Evolutionary conservation across 2,329 filamentous ascomycete species (phyloP).

Genomic region (Fusarium coicis): DNA sequence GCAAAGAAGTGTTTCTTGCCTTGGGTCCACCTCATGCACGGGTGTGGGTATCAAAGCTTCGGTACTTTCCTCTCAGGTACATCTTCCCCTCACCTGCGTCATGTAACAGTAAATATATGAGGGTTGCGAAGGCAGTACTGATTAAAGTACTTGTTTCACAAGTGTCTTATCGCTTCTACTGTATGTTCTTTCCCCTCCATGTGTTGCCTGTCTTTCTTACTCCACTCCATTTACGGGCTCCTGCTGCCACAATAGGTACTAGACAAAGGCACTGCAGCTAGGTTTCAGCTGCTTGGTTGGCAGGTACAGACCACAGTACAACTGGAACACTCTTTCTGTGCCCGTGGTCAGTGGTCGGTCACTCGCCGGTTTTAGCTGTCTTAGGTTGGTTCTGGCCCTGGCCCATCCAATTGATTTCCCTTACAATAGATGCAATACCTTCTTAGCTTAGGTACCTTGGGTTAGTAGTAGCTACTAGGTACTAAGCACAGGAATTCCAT

Average conservation of each 20-base stretch:
- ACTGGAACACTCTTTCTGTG: constrained; percentile 13
- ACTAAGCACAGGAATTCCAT: constrained; percentile 25
- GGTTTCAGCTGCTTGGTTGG: background rate
- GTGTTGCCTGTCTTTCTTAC: constrained; percentile 5
- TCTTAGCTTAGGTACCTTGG: background rate
- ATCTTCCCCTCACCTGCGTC: constrained; percentile 4
- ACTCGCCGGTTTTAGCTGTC: constrained; percentile 14
- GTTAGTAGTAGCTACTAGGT: background rate
- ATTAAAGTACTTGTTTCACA: background rate
- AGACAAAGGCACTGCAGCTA: constrained; percentile 8
- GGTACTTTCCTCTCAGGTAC: constrained; percentile 12
- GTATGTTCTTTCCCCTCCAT: constrained; percentile 33
- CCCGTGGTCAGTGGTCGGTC: constrained; percentile 22
- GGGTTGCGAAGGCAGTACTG: constrained; percentile 3
- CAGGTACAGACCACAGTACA: constrained; percentile 17
- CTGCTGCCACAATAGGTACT: constrained; percentile 9
- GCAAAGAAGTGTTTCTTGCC: constrained; percentile 4
- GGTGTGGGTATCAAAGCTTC: constrained; percentile 25
- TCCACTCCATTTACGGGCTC: constrained; percentile 13
- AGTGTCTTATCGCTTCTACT: constrained; percentile 5
- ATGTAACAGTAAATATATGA: background rate
- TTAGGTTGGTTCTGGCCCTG: constrained; percentile 29
- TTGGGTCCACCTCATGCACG: constrained; percentile 14
- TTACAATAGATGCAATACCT: background rate
- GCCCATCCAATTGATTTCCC: background rate